Conservation (phyloP, 2,329 filamentous ascomycete genomes). For the Alternaria infectoria region DNA sequence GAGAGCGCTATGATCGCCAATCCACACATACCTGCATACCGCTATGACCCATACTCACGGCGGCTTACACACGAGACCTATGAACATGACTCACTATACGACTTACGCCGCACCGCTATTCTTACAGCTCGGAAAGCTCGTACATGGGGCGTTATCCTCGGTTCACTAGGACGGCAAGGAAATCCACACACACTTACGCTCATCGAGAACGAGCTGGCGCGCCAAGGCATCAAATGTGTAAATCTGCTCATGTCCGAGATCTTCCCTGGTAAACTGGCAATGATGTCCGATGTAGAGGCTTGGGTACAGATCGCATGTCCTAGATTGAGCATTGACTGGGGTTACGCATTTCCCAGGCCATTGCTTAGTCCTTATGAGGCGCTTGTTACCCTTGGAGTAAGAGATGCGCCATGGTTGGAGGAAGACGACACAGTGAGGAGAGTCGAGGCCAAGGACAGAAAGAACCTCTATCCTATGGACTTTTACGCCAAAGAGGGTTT, state of each 20-base stretch:
- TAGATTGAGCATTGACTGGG: conserved; percentile 97
- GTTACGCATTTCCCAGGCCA: conserved; percentile 90
- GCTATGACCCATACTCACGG: conserved; percentile 95
- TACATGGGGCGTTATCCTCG: conserved; percentile 95
- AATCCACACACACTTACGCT: conserved; percentile 91
- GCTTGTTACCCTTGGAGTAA: conserved; percentile 81
- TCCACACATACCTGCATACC: conserved; percentile 84
- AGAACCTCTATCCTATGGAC: conserved; percentile 91
- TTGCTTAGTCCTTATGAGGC: conserved; percentile 95
- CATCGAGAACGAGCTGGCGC: conserved; percentile 78
- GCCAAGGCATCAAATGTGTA: conserved; percentile 77
- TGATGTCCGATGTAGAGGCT: conserved; percentile 92
- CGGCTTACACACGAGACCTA: conserved; percentile 91
- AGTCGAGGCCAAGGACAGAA: conserved; percentile 50
- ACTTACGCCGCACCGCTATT: conserved; percentile 79
- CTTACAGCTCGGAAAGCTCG: conserved; percentile 73
- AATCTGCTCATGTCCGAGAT: conserved; percentile 92
- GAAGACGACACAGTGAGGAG: conserved; percentile 36
- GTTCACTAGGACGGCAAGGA: conserved; percentile 89
- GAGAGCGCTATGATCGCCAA: conserved; percentile 99
- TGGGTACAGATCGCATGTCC: conserved; percentile 99
- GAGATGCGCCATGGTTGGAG: conserved; percentile 72
- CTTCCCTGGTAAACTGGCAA: conserved; percentile 90
- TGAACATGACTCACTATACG: conserved; percentile 88
- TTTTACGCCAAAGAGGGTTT: conserved; percentile 94